A percentile compares a stretch with the other conserved stretches of the same genome.
These are phyloP conservation scores for Fagopyrum tataricum DNA, from an alignment of 148 eudicot species.

Conservation along the genomic window DNA sequence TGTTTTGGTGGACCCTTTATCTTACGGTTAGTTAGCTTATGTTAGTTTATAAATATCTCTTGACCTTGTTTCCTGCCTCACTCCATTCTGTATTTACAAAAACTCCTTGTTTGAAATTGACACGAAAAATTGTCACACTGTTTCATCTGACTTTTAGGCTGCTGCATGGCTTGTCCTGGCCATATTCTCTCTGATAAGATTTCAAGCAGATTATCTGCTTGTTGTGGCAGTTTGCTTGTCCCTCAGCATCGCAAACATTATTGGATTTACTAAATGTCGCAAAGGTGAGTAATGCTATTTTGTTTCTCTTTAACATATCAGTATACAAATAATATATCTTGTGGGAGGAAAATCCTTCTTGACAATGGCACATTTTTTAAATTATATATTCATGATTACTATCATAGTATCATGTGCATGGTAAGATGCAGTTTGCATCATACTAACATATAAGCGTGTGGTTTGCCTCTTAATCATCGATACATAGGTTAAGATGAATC, in stretches of 20 bases:
- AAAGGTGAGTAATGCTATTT: conserved; percentile 46
- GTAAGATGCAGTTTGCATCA: neutral
- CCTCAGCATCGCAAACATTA: conserved; percentile 80
- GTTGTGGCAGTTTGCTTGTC: conserved; percentile 95
- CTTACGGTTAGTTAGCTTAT: conserved; percentile 54
- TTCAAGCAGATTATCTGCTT: conserved; percentile 95
- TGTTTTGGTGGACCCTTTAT: conserved; percentile 97
- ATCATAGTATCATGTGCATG: neutral
- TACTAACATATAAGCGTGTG: neutral
- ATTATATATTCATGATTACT: too few relatives aligned
- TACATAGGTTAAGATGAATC: neutral
- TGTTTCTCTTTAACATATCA: neutral
- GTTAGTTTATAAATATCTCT: neutral
- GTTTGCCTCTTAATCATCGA: neutral
- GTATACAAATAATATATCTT: neutral
- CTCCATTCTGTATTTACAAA: neutral
- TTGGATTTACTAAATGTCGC: conserved; percentile 94
- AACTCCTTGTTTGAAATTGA: neutral
- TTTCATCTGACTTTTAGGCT: conserved; percentile 49
- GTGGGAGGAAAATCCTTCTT: neutral
- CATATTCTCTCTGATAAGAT: conserved; percentile 85
- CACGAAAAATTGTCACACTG: neutral
- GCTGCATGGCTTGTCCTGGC: conserved; percentile 76
- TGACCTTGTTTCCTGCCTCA: neutral
- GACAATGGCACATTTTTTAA: neutral